Percentiles rank a stretch among this genome's conserved stretches.
phyloP scores from a whole-genome alignment of 2,329 filamentous ascomycete genomes.

The Fusarium sp. region DNA sequence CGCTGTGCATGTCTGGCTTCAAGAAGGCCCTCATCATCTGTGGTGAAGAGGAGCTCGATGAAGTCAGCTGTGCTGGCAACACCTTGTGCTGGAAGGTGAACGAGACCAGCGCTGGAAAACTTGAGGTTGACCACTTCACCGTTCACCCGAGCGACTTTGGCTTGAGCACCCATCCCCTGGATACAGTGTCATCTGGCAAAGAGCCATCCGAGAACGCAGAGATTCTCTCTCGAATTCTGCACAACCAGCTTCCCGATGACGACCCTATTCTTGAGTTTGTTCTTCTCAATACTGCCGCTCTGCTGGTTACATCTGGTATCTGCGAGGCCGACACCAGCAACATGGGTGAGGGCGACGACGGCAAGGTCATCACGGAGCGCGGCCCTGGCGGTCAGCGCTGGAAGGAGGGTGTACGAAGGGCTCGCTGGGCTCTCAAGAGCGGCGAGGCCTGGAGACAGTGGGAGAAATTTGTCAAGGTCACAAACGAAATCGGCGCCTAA shows the following conservation, averaged over 20 bases:
- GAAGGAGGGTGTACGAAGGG: conserved; percentile 93
- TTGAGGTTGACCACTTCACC: conserved; percentile 81
- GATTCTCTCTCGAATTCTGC: conserved; percentile 84
- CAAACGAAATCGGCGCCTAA: conserved; percentile 66
- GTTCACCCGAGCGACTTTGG: conserved; percentile 91
- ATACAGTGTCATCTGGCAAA: conserved; percentile 86
- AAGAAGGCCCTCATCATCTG: conserved; percentile 92
- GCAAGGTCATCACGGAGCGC: conserved; percentile 82
- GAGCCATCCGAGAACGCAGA: conserved; percentile 88
- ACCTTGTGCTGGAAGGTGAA: conserved; percentile 91
- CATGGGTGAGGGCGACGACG: conserved; percentile 86
- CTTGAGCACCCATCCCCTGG: conserved; percentile 79
- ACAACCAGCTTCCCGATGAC: conserved; percentile 79
- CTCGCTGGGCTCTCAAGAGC: conserved; percentile 89
- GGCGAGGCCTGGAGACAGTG: conserved; percentile 89
- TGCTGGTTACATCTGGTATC: conserved; percentile 88
- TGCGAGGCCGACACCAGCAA: conserved; percentile 86
- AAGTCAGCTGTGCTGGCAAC: conserved; percentile 90
- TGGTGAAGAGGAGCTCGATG: conserved; percentile 94
- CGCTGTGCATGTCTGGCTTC: conserved; percentile 80
- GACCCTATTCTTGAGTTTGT: conserved; percentile 95
- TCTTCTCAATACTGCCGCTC: conserved; percentile 90
- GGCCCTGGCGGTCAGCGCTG: conserved; percentile 90
- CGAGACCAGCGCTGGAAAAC: conserved; percentile 58
- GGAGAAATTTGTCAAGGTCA: conserved; percentile 86